phyloP scores from a whole-genome alignment of 176 grass and related monocot species.

The Pontederia crassipes region DNA sequence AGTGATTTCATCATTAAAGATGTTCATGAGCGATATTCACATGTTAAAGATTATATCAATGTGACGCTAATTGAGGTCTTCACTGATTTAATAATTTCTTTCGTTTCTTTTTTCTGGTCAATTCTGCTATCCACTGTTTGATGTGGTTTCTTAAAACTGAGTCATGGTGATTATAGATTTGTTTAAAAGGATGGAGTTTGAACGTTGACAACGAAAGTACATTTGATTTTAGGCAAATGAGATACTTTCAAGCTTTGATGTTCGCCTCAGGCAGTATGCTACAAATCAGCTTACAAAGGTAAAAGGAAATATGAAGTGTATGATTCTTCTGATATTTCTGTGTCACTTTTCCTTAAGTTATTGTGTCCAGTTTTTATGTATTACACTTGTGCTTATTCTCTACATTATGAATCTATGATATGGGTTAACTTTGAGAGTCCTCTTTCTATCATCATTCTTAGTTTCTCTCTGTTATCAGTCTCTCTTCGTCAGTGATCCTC shows the following conservation, averaged over 20 bases:
- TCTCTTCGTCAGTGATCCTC: too few species aligned
- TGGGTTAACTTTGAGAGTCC: too few species aligned
- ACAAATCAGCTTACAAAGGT: slow-evolving; percentile 82
- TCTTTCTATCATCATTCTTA: too few species aligned
- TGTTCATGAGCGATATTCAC: slow-evolving; percentile 82
- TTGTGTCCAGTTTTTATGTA: not conserved
- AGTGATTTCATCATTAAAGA: slow-evolving; percentile 94
- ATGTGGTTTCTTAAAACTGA: slow-evolving; percentile 17
- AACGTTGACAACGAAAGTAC: too few species aligned
- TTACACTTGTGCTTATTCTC: too few species aligned
- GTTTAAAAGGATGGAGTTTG: too few species aligned
- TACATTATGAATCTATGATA: too few species aligned
- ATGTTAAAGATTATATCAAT: slow-evolving; percentile 85
- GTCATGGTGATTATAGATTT: not conserved
- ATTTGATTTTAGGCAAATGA: slow-evolving; percentile 71
- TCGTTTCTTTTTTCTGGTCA: not conserved
- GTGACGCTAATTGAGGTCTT: slow-evolving; percentile 92
- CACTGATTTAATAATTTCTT: not conserved
- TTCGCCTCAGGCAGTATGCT: slow-evolving; percentile 92
- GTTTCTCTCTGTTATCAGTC: too few species aligned
- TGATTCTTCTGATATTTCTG: not conserved
- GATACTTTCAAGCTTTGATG: slow-evolving; percentile 89
- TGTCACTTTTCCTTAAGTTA: not conserved
- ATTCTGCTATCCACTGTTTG: not conserved
- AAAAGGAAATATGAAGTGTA: not conserved